phyloP scores from a whole-genome alignment of 2,329 filamentous ascomycete genomes.

The Ophiostoma angusticollis region DNA sequence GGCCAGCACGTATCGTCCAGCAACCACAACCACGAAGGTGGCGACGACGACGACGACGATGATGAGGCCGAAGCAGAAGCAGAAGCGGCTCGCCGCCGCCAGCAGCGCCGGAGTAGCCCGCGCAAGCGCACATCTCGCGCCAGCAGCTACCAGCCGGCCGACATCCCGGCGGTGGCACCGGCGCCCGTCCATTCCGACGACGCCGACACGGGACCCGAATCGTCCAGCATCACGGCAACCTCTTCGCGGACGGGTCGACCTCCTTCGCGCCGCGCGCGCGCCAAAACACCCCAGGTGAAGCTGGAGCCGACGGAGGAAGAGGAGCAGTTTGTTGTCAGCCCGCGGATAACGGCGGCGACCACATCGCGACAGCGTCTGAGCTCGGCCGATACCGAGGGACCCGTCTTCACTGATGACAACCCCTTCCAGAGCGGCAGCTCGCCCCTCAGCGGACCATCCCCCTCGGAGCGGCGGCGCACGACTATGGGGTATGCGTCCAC shows the following conservation, averaged over 20 bases:
- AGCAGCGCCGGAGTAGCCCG: conserved; percentile 30
- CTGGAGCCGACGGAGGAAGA: conserved; percentile 40
- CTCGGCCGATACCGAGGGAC: conserved; percentile 30
- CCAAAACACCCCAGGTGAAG: conserved; percentile 42
- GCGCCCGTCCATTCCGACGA: conserved; percentile 25
- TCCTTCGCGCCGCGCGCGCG: conserved; percentile 37
- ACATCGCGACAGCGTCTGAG: conserved; percentile 26
- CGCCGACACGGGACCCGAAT: conserved; percentile 39
- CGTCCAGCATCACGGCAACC: conserved; percentile 29
- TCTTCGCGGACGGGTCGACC: conserved; percentile 24
- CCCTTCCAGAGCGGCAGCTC: conserved; percentile 84
- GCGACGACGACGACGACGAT: conserved; percentile 29
- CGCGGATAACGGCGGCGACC: conserved; percentile 36
- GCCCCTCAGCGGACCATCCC: conserved; percentile 32
- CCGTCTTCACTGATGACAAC: conserved; percentile 77
- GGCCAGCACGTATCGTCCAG: conserved; percentile 30
- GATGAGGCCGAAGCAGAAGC: conserved; percentile 36
- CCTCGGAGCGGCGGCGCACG: conserved; percentile 6
- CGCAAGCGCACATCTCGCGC: conserved; percentile 43
- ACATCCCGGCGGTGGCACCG: too few relatives aligned
- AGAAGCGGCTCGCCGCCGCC: conserved; percentile 16
- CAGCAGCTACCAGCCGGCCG: conserved; percentile 35
- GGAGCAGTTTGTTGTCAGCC: conserved; percentile 30
- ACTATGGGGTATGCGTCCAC: too few relatives aligned
- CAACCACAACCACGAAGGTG: too few relatives aligned